phyloP scores from a whole-genome alignment of 2,329 filamentous ascomycete species.

The Botrytis sinoallii region DNA sequence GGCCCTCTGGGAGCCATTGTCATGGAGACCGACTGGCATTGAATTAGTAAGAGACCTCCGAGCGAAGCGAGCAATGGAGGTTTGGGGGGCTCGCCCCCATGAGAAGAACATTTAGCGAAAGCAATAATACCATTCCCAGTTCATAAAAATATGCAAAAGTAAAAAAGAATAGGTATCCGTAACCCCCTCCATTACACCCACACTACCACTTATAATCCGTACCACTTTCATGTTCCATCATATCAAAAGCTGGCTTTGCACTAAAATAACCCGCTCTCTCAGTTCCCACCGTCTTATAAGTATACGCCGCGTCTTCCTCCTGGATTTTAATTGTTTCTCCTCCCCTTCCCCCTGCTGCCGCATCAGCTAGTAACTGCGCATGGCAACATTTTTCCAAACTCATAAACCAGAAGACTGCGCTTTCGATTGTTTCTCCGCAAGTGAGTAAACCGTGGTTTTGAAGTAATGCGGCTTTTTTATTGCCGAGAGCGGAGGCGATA shows the following conservation, averaged over 20 bases:
- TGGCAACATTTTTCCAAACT: constrained; percentile 49
- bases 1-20: not conserved
- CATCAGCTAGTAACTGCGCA: constrained; percentile 53
- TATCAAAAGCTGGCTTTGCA: constrained; percentile 68
- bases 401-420: constrained; percentile 53
- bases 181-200: not conserved
- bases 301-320: constrained; percentile 65
- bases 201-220: constrained; percentile 35
- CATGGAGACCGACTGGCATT: not conserved
- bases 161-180: no score
- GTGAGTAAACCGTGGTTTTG: constrained; percentile 55
- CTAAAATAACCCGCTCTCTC: constrained; percentile 65
- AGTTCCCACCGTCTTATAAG: constrained; percentile 62
- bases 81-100: not conserved
- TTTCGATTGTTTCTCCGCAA: constrained; percentile 49
- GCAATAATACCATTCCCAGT: not conserved
- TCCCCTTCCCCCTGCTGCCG: constrained; percentile 59
- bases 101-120: not conserved
- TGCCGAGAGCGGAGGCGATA: constrained; percentile 48
- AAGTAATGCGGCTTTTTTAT: constrained; percentile 51
- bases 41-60: not conserved
- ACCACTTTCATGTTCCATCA: constrained; percentile 56
- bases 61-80: not conserved
- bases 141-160: not conserved
- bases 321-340: constrained; percentile 63